Percentiles rank a stretch among this genome's conserved stretches.
phyloP scores from a whole-genome alignment of 1,139 yeast genomes.

The Blastobotrys petasosporus region DNA sequence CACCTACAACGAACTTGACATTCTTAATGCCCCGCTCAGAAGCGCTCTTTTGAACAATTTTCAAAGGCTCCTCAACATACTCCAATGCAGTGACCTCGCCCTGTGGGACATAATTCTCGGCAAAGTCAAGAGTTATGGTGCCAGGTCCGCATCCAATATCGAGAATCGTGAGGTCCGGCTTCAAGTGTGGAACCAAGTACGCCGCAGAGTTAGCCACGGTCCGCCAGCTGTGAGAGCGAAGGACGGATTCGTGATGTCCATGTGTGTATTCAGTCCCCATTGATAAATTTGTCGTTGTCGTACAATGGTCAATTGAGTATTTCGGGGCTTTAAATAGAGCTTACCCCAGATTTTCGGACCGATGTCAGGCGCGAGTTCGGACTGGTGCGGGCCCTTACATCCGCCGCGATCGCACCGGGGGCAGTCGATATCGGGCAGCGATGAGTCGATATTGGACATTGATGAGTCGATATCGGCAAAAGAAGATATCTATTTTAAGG shows the following conservation, averaged over 20 bases:
- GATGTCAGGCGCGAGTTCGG: too few species aligned
- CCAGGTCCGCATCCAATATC: slow-evolving; percentile 45
- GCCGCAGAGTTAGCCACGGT: slow-evolving; percentile 34
- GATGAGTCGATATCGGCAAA: too few species aligned
- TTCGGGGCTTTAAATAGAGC: too few species aligned
- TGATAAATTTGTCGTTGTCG: too few species aligned
- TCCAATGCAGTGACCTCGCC: slow-evolving; percentile 38
- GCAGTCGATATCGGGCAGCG: too few species aligned
- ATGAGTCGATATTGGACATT: too few species aligned
- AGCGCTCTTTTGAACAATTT: slow-evolving; percentile 26
- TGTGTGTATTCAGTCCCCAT: slow-evolving; percentile 18
- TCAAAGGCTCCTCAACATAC: slow-evolving; percentile 33
- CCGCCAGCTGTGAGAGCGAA: slow-evolving; percentile 37
- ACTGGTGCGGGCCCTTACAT: too few species aligned
- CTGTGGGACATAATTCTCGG: slow-evolving; percentile 29
- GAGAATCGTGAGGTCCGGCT: slow-evolving; percentile 31
- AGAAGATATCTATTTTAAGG: too few species aligned
- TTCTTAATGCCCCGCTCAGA: slow-evolving; percentile 21
- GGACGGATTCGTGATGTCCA: slow-evolving; percentile 26
- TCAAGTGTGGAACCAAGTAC: slow-evolving; percentile 32
- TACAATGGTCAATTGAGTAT: too few species aligned
- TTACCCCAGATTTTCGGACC: too few species aligned
- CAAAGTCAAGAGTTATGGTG: slow-evolving; percentile 37
- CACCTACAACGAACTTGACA: slow-evolving; percentile 33
- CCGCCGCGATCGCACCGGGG: too few species aligned